These are phyloP conservation scores for Metschnikowia continentalis DNA, from an alignment of 805 yeast species.

Conservation along the genomic window DNA sequence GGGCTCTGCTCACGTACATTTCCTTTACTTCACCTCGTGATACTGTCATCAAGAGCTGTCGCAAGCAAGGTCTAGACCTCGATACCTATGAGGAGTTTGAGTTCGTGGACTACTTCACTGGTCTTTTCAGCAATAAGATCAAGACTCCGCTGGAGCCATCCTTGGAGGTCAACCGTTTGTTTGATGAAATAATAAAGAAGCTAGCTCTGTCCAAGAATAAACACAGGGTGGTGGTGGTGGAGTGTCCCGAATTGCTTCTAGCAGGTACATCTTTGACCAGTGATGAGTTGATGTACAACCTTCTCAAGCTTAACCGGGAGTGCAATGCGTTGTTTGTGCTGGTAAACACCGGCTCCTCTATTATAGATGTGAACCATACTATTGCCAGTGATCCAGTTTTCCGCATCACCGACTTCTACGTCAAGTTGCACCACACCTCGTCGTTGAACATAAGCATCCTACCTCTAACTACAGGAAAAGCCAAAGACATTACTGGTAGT, in stretches of 20 bases:
- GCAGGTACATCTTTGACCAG: conserved; percentile 38
- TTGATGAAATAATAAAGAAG: conserved; percentile 15
- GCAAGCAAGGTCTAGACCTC: conserved; percentile 38
- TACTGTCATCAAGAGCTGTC: conserved; percentile 30
- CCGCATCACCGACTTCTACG: conserved; percentile 45
- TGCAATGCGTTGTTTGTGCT: conserved; percentile 36
- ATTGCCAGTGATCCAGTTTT: conserved; percentile 30
- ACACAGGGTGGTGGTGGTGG: conserved; percentile 36
- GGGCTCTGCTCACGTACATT: conserved; percentile 31
- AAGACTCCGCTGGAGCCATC: conserved; percentile 20
- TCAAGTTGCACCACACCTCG: conserved; percentile 48
- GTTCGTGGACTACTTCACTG: conserved; percentile 45
- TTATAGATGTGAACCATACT: conserved; percentile 25
- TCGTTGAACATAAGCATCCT: conserved; percentile 51
- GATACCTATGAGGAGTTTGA: conserved; percentile 22
- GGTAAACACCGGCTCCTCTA: conserved; percentile 32
- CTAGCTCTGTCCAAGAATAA: conserved; percentile 5
- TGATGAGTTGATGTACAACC: conserved; percentile 30
- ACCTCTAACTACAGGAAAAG: conserved; percentile 76
- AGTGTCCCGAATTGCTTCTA: conserved; percentile 45
- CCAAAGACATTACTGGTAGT: conserved; percentile 76
- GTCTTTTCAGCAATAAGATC: conserved; percentile 37
- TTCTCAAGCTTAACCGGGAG: conserved; percentile 26
- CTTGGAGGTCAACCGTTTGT: conserved; percentile 14
- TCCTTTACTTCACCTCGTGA: conserved; percentile 35